A percentile compares a stretch with the other conserved stretches of the same genome.
phyloP scores from a whole-genome alignment of 257 asterid species.

The Nicotiana tabacum region DNA sequence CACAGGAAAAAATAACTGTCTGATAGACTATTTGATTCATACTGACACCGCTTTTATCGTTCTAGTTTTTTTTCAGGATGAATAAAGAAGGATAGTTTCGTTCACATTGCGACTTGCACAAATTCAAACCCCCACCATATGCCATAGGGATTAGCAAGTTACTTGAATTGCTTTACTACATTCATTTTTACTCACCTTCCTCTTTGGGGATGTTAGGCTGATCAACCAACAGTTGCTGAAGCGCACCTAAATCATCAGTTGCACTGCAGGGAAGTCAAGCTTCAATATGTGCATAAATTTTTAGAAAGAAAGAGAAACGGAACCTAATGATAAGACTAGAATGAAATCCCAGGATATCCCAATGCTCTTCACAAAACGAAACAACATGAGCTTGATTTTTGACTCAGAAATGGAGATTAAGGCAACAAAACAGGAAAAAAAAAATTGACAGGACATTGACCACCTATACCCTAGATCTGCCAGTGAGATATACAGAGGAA shows the following conservation, averaged over 20 bases:
- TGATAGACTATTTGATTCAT: neutral
- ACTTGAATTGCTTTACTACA: neutral
- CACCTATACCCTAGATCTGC: neutral
- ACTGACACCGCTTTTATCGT: neutral
- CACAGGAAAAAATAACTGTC: neutral
- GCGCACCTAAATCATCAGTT: conserved; percentile 48
- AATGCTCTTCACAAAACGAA: neutral
- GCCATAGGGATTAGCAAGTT: neutral
- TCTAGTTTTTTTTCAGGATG: neutral
- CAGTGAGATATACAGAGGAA: neutral
- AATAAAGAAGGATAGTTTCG: neutral
- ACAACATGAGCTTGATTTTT: neutral
- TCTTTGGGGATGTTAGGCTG: conserved; percentile 77
- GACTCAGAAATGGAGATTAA: neutral
- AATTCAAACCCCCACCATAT: neutral
- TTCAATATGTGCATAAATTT: neutral
- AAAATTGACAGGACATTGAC: neutral
- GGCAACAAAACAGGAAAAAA: neutral
- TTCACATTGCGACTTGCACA: neutral
- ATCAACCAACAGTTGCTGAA: conserved; percentile 67
- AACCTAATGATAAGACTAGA: neutral
- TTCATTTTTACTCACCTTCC: conserved; percentile 41
- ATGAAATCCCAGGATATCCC: neutral
- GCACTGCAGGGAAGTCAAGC: conserved; percentile 35
- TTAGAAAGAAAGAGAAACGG: neutral